These are phyloP conservation scores for Fusarium duplospermum DNA, from an alignment of 2,329 filamentous ascomycete genomes.

Conservation along the genomic window DNA sequence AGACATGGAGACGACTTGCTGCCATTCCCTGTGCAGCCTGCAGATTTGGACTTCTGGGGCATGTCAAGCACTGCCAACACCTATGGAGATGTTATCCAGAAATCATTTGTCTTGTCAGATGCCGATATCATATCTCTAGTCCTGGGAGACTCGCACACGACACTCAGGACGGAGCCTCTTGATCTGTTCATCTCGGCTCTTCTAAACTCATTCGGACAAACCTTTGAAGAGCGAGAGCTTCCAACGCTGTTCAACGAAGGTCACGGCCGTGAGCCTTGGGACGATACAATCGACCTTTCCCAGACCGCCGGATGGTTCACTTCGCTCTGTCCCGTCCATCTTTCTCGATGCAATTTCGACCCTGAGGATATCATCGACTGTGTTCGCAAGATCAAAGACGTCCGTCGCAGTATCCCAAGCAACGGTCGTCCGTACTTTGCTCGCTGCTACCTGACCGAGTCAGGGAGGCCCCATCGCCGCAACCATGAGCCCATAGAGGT, in stretches of 20 bases:
- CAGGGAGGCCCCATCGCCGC: neutral
- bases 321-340: slow-evolving; percentile 50
- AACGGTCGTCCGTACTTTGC: slow-evolving; percentile 34
- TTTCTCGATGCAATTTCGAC: slow-evolving; percentile 6
- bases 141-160: slow-evolving; percentile 43
- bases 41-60: slow-evolving; percentile 36
- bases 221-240: slow-evolving; percentile 49
- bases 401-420: slow-evolving; percentile 11
- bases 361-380: slow-evolving; percentile 8
- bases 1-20: neutral
- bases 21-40: slow-evolving; percentile 7
- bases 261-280: slow-evolving; percentile 55
- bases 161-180: slow-evolving; percentile 50
- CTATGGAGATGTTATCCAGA: slow-evolving; percentile 14
- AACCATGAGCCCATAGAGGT: slow-evolving; percentile 25
- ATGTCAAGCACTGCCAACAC: slow-evolving; percentile 15
- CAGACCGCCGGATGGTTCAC: slow-evolving; percentile 61
- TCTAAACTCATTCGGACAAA: slow-evolving; percentile 47
- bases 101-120: slow-evolving; percentile 19
- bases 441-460: slow-evolving; percentile 2
- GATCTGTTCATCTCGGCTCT: slow-evolving; percentile 54
- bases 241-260: slow-evolving; percentile 55
- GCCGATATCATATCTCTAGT: neutral
- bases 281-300: slow-evolving; percentile 49
- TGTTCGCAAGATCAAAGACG: slow-evolving; percentile 23